Evolutionary conservation across 1,284 basidiomycete species (phyloP).

Genomic region (Pterulicium gracile): DNA sequence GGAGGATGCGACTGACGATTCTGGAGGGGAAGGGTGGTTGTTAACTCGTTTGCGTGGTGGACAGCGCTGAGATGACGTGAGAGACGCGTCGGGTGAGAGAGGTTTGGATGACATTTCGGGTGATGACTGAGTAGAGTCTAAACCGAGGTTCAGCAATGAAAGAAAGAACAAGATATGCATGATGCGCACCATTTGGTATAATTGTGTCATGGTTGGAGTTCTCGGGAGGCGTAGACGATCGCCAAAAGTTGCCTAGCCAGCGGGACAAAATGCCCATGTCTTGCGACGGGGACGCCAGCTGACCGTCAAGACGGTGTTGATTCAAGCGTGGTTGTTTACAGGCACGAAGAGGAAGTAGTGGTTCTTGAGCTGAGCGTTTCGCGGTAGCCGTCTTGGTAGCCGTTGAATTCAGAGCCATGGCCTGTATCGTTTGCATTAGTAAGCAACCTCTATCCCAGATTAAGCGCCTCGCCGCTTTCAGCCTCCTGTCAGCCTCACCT

Average conservation of each 20-base stretch:
- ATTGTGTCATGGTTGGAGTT: too few relatives aligned
- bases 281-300: constrained; percentile 15
- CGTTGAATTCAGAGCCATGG: not conserved
- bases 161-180: too few relatives aligned
- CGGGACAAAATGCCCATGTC: constrained; percentile 16
- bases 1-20: not conserved
- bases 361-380: constrained; percentile 24
- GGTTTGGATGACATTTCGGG: too few relatives aligned
- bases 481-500: not conserved
- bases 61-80: too few relatives aligned
- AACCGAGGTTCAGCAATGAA: too few relatives aligned
- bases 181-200: too few relatives aligned
- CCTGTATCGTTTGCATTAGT: not conserved
- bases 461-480: not conserved
- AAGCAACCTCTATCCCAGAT: not conserved
- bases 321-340: constrained; percentile 24
- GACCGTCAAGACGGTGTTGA: constrained; percentile 14
- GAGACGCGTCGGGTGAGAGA: too few relatives aligned
- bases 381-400: constrained; percentile 18
- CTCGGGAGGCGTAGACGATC: constrained; percentile 17
- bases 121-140: too few relatives aligned
- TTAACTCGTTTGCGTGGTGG: too few relatives aligned
- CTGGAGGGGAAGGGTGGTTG: constrained; percentile 1
- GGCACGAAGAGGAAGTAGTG: constrained; percentile 17
- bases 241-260: constrained; percentile 20